A percentile compares a stretch with the other conserved stretches of the same genome.
Evolutionary conservation across 73 alveolate species (phyloP).

Genomic region (Paramecium octaurelia): DNA sequence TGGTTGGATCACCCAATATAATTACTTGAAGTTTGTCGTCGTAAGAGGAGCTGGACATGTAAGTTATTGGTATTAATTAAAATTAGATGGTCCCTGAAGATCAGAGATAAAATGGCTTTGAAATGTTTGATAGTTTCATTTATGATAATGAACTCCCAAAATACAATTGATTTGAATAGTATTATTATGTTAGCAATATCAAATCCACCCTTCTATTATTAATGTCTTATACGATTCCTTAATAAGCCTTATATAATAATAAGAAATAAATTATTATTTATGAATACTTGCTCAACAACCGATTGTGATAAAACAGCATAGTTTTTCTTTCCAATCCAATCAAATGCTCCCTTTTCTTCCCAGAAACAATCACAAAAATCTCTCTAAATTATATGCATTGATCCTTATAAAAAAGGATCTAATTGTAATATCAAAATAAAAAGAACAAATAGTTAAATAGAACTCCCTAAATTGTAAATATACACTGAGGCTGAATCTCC

Average conservation of each 20-base stretch:
- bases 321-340: background rate
- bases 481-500: constrained; percentile 31
- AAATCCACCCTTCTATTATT: background rate
- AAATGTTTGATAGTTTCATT: constrained; percentile 29
- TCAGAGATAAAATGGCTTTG: constrained; percentile 36
- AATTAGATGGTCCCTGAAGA: constrained; percentile 38
- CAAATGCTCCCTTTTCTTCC: background rate
- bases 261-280: background rate
- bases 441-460: constrained; percentile 25
- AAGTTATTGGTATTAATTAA: background rate
- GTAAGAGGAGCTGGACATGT: constrained; percentile 54
- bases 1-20: constrained; percentile 18
- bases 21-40: background rate
- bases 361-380: background rate
- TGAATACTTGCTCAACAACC: background rate
- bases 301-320: constrained; percentile 29
- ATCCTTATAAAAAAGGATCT: background rate
- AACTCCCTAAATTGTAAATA: constrained; percentile 22
- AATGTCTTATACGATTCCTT: background rate
- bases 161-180: background rate
- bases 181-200: background rate
- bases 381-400: background rate
- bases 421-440: background rate
- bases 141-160: background rate
- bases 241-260: background rate